Evolutionary conservation across 176 grass and related monocot genomes (phyloP).

Genomic region (Oryza meridionalis): DNA sequence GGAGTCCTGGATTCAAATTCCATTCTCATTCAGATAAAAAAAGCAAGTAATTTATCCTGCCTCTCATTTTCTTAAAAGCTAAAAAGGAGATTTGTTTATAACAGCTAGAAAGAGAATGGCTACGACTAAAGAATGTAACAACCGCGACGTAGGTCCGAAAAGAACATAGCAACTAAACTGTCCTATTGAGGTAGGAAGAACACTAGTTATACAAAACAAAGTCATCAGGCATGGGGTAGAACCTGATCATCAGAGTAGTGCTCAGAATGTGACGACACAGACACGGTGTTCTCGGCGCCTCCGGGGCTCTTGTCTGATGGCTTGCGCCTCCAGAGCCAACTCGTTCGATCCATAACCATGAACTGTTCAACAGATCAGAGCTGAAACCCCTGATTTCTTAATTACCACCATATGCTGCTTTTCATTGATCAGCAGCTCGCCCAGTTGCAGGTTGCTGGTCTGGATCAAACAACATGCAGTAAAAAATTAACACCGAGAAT

Average conservation of each 20-base stretch:
- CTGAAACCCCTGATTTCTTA: conserved; percentile 16
- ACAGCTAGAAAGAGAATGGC: neutral
- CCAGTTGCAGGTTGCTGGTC: neutral
- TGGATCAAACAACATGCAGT: conserved; percentile 29
- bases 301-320: conserved; percentile 70
- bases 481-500: conserved; percentile 25
- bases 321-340: conserved; percentile 76
- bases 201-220: conserved; percentile 13
- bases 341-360: conserved; percentile 63
- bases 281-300: conserved; percentile 49
- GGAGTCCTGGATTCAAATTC: neutral
- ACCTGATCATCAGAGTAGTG: conserved; percentile 68
- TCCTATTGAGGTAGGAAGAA: conserved; percentile 27
- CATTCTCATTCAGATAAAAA: neutral
- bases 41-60: neutral
- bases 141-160: neutral
- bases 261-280: conserved; percentile 52
- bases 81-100: neutral
- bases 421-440: conserved; percentile 28
- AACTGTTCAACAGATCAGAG: conserved; percentile 36
- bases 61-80: neutral
- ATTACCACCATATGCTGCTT: conserved; percentile 33
- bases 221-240: conserved; percentile 18
- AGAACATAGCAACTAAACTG: conserved; percentile 1
- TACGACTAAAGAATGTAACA: conserved; percentile 19